phyloP scores from a whole-genome alignment of 345 rosid genomes.

The Jatropha curcas region DNA sequence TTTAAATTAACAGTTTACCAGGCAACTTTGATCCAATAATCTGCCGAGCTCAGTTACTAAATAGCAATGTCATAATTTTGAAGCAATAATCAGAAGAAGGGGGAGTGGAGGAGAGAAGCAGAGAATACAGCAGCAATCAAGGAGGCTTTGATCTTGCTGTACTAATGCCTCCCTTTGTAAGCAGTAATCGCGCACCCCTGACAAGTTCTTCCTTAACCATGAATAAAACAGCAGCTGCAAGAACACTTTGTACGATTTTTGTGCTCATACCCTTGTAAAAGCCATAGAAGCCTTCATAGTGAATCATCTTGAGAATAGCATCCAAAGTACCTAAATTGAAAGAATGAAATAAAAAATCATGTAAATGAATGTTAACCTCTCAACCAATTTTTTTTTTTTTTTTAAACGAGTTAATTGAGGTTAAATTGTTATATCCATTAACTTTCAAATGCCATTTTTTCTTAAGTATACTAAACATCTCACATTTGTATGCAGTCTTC shows the following conservation, averaged over 20 bases:
- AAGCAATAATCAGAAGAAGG: background rate
- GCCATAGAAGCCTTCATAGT: conserved; percentile 72
- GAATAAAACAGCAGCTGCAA: conserved; percentile 88
- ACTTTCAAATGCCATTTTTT: too few relatives aligned
- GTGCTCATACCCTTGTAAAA: conserved; percentile 98
- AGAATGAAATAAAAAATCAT: background rate
- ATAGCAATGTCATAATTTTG: too few relatives aligned
- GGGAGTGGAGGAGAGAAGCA: background rate
- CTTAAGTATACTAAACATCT: too few relatives aligned
- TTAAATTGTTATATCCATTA: too few relatives aligned
- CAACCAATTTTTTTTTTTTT: too few relatives aligned
- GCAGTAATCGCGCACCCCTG: conserved; percentile 55
- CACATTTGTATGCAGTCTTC: too few relatives aligned
- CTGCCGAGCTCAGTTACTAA: too few relatives aligned
- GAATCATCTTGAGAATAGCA: conserved; percentile 86
- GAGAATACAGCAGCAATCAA: conserved; percentile 20
- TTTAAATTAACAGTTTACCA: background rate
- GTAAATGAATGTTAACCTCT: too few relatives aligned
- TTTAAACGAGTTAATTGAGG: too few relatives aligned
- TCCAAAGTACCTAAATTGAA: conserved; percentile 63
- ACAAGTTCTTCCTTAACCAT: conserved; percentile 97
- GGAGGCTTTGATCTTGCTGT: conserved; percentile 37
- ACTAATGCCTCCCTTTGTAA: conserved; percentile 32
- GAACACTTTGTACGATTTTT: conserved; percentile 85
- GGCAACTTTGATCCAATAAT: background rate